phyloP scores from a whole-genome alignment of 257 asterid species.

The Lantana camara region DNA sequence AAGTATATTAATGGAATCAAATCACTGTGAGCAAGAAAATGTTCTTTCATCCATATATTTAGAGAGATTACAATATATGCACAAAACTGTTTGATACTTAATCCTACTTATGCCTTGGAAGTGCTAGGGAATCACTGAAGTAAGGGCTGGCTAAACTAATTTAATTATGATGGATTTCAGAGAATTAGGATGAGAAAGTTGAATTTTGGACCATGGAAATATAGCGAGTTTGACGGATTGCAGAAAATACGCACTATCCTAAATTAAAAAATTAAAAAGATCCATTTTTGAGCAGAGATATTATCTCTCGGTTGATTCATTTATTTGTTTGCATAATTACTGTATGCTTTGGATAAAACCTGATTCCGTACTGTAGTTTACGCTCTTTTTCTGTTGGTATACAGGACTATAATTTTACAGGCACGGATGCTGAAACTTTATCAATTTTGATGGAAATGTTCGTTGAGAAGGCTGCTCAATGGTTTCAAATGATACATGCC shows the following conservation, averaged over 20 bases:
- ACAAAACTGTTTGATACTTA: background rate
- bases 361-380: conserved; percentile 18
- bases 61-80: background rate
- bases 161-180: conserved; percentile 5
- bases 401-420: conserved; percentile 74
- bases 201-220: background rate
- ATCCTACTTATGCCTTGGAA: conserved; percentile 19
- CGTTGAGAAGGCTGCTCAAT: conserved; percentile 73
- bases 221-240: background rate
- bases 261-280: background rate
- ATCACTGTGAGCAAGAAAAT: background rate
- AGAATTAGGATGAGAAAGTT: background rate
- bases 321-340: conserved; percentile 1
- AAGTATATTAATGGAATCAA: conserved; percentile 8
- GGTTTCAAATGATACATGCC: conserved; percentile 87
- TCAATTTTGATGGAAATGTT: conserved; percentile 81
- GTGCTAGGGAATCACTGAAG: background rate
- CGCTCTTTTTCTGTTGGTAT: conserved; percentile 23
- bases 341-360: conserved; percentile 2
- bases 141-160: background rate
- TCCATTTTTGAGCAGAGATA: background rate
- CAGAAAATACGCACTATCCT: background rate
- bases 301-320: background rate
- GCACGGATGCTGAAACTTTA: conserved; percentile 69
- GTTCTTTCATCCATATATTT: background rate